Evolutionary conservation across 2,329 filamentous ascomycete genomes (phyloP), one percentile per base, ranked within the genome.

Genomic region (Pseudonectria buxi): DNA sequence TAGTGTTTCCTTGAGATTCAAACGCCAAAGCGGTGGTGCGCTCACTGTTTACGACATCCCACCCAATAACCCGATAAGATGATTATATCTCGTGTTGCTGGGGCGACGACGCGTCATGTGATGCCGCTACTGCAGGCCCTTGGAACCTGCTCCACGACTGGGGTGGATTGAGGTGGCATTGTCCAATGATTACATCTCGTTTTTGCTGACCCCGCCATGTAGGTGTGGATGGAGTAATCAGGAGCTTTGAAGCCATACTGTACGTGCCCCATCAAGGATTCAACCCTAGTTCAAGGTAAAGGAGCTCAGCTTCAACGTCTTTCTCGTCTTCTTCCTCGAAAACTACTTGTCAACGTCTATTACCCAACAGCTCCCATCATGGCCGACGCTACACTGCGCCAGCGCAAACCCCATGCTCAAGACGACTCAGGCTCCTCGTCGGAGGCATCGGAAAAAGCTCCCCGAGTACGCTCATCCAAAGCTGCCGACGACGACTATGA

Each of bases 401-500:
- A 71, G 49, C 67, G 68, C 43, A 71, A 68, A 47, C 54, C 50
- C 39, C 54, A 48, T 32, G 50, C 50, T 10, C 45, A 44, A 33
- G 39, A 47, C 37, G 45, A 37, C 11, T 27, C 38, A 9, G 39
- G 50, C n/a, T 43, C 46, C 15, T 53, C 54, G 26, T 39, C 44
- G 33, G 13, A 22, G 18, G 18, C 18, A 22, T 38, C 39, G 52
- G 46, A 30, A 42, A 44, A 36, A 50, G 31, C 30, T 44, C 40
- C 30, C n/a, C 24, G 25, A 31, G 25, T 32, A 30, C 13, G 32
- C 29, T 18, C 29, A 24, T 45, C 41, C 10, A 35, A 40, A 37
- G 45, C 35, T 26, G 51, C 59, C 24, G 46, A 61, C 44, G 77
- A 83, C 39, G 75, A 82, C 15, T 83, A 88, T 13, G 18, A 47